Evolutionary conservation across 768 basidiomycete species (phyloP), one percentile per base, ranked within the genome.

Genomic region (Boletellus emodensis): DNA sequence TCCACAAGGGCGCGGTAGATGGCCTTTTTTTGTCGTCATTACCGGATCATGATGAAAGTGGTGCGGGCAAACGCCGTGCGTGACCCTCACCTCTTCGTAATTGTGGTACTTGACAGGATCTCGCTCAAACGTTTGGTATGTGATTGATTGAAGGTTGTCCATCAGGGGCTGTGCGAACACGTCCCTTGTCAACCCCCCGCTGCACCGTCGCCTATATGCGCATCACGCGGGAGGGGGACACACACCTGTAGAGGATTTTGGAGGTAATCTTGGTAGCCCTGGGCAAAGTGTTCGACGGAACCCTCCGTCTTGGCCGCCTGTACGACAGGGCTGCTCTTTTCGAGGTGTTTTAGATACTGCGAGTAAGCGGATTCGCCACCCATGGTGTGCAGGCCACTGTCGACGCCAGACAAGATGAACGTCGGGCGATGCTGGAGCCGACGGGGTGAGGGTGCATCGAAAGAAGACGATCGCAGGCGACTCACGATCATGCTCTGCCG

Each of bases 81-180:
- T 53, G 45, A 52, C 33, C 45, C 43, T 70, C 42, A 86, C 90
- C 78, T 95, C 90, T 72, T 99, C 96, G 65, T 99, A 99, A 60
- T 91, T 85, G 49, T 78, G 70, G 65, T 99, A 99, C 69, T 99
- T 99, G 53, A 98, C 85, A 3, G 96, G 95, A 72, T 98, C 96
- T 65, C 93, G 83, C 63, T 99, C 96, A 62, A 99, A 99, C 3
- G 91, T 93, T 64, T 98, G 93, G 68, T 99, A 99, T 11, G 94
- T 97, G 56, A 87, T 81, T 59, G 92, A 94, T 63, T 90, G 91
- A 48, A 99, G 71, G 70, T 99, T 94, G 62, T 99, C 95, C 94
- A 95, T 95, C 60, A 99, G 69, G 20, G 96, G 96, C 89, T 94
- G 58, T 48, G 53, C 48, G 3, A 30, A 17, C 20, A 20, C 46